These are phyloP conservation scores for Candida mattraensis DNA, from an alignment of 805 yeast species.

Conservation along the genomic window DNA sequence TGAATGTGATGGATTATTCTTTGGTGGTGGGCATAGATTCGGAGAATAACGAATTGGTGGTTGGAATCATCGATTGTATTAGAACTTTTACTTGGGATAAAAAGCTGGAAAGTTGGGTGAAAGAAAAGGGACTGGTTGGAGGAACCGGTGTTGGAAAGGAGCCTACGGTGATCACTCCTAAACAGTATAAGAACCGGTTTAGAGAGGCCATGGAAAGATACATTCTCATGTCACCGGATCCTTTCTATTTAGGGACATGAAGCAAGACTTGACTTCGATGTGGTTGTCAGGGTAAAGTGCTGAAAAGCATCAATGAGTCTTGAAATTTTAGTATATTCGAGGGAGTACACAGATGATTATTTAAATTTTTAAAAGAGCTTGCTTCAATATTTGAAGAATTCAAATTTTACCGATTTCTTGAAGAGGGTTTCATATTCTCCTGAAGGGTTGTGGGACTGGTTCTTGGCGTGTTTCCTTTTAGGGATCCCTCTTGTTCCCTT, in stretches of 20 bases:
- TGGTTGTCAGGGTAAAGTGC: not conserved
- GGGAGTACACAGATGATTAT: no score
- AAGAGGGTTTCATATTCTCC: no score
- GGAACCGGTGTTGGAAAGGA: slow-evolving; percentile 78
- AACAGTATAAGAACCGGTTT: slow-evolving; percentile 90
- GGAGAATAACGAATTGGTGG: slow-evolving; percentile 67
- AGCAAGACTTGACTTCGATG: slow-evolving; percentile 9
- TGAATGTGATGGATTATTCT: slow-evolving; percentile 99
- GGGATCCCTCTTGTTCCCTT: no score
- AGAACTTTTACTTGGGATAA: slow-evolving; percentile 99
- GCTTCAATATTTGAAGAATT: no score
- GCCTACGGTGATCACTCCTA: slow-evolving; percentile 96
- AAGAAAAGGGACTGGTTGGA: slow-evolving; percentile 87
- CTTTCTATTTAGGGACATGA: slow-evolving; percentile 32
- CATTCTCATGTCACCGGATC: slow-evolving; percentile 87
- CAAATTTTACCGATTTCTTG: no score
- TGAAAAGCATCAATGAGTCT: not conserved
- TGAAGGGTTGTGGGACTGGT: no score
- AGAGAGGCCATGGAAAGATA: slow-evolving; percentile 98
- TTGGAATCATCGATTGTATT: slow-evolving; percentile 92
- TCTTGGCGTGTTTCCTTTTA: no score
- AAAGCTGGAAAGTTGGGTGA: slow-evolving; percentile 97
- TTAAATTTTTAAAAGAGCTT: no score
- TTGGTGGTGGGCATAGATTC: slow-evolving; percentile 88
- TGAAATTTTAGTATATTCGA: no score